These are phyloP conservation scores for Cyclotella atomus DNA, from an alignment of 108 stramenopile species.

Conservation along the genomic window DNA sequence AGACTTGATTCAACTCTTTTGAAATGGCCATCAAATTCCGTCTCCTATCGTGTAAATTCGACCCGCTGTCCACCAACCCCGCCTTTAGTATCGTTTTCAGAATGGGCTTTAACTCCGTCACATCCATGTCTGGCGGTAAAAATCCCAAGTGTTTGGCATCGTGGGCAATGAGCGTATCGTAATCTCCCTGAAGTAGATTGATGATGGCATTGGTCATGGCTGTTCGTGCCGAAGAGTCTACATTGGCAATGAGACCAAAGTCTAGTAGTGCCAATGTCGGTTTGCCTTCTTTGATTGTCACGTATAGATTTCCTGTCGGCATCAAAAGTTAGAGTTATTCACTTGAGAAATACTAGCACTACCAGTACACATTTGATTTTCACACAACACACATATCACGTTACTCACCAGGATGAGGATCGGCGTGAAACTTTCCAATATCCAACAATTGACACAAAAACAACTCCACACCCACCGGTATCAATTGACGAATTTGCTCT, in stretches of 20 bases:
- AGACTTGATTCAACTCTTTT: conserved; percentile 88
- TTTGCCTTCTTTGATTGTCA: conserved; percentile 52
- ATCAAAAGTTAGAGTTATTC: not conserved
- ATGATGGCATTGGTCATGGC: conserved; percentile 89
- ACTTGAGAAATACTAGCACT: not conserved
- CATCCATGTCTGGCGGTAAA: conserved; percentile 84
- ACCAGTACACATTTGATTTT: not conserved
- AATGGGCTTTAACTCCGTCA: conserved; percentile 69
- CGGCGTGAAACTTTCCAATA: conserved; percentile 85
- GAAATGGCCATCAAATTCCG: conserved; percentile 84
- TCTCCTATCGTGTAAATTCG: conserved; percentile 72
- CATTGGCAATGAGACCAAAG: conserved; percentile 86
- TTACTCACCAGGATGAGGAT: too few species aligned
- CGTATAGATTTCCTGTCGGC: conserved; percentile 59
- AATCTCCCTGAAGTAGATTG: conserved; percentile 82
- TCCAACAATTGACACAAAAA: conserved; percentile 88
- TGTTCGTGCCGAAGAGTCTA: conserved; percentile 54
- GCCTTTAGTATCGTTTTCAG: conserved; percentile 77
- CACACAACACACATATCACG: too few species aligned
- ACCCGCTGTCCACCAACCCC: conserved; percentile 79
- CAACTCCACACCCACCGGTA: conserved; percentile 87
- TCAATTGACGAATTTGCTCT: conserved; percentile 66
- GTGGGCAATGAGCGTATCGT: conserved; percentile 68
- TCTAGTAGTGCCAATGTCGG: conserved; percentile 78
- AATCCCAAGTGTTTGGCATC: conserved; percentile 89